phyloP scores from a whole-genome alignment of 306 rosid genomes.

The Cicer judaicum region DNA sequence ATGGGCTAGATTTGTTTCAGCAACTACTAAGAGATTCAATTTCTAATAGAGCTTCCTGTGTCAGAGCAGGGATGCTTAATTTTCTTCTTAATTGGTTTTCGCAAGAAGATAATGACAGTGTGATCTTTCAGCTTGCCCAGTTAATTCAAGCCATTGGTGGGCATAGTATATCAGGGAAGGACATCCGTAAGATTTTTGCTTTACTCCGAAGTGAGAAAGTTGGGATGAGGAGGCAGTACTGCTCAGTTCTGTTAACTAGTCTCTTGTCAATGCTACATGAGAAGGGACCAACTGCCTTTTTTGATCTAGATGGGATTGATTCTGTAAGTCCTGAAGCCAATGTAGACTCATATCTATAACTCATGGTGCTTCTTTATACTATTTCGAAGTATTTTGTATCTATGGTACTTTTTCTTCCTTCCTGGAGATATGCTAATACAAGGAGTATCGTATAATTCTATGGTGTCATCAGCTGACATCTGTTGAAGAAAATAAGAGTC shows the following conservation, averaged over 20 bases:
- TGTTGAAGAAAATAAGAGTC: slow-evolving; percentile 10
- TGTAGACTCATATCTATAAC: slow-evolving; percentile 31
- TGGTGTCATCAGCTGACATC: slow-evolving; percentile 28
- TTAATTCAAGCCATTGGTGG: slow-evolving; percentile 94
- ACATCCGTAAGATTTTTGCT: slow-evolving; percentile 95
- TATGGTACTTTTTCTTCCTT: background rate
- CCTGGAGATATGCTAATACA: background rate
- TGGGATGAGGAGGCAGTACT: slow-evolving; percentile 72
- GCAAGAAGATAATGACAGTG: slow-evolving; percentile 69
- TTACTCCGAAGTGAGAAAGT: slow-evolving; percentile 89
- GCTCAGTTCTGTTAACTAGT: slow-evolving; percentile 84
- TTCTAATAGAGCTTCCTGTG: slow-evolving; percentile 94
- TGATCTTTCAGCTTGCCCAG: slow-evolving; percentile 79
- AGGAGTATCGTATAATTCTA: slow-evolving; percentile 11
- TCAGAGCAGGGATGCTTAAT: slow-evolving; percentile 96
- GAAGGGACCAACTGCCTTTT: slow-evolving; percentile 98
- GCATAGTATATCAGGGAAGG: slow-evolving; percentile 97
- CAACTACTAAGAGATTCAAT: slow-evolving; percentile 85
- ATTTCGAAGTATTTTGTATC: slow-evolving; percentile 23
- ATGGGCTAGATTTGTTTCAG: slow-evolving; percentile 77
- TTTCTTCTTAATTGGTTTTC: slow-evolving; percentile 98
- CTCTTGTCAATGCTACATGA: slow-evolving; percentile 87
- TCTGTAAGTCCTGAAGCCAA: slow-evolving; percentile 70
- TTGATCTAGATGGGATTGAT: slow-evolving; percentile 80
- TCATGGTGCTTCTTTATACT: slow-evolving; percentile 3